phyloP scores from a whole-genome alignment of 2,329 filamentous ascomycete species.

The Parascedosporium putredinis region DNA sequence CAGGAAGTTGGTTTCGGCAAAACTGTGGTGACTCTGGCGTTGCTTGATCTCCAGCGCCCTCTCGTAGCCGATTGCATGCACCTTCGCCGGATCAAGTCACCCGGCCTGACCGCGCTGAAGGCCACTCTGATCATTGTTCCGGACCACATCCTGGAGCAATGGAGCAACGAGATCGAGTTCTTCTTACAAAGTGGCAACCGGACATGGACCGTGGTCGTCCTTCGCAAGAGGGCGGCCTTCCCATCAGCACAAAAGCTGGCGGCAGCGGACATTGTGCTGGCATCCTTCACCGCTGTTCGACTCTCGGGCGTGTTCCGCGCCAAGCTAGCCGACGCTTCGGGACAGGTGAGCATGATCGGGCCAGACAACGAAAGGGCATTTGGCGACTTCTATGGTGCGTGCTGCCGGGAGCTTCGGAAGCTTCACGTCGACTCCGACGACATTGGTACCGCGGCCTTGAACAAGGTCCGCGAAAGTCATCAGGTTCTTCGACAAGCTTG shows the following conservation, averaged over 20 bases:
- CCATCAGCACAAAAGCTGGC: slow-evolving; percentile 13
- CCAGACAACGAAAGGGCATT: slow-evolving; percentile 11
- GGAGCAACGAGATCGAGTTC: slow-evolving; percentile 21
- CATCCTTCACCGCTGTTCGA: slow-evolving; percentile 15
- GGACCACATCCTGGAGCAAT: slow-evolving; percentile 28
- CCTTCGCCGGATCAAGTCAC: no score
- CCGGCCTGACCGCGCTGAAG: no score
- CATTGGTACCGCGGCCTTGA: background rate
- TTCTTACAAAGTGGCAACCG: slow-evolving; percentile 18
- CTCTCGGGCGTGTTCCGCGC: slow-evolving; percentile 6
- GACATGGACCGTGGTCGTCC: slow-evolving; percentile 15
- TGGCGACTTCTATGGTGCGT: slow-evolving; percentile 6
- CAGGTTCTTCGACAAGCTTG: background rate
- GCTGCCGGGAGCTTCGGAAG: background rate
- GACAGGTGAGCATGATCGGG: slow-evolving; percentile 9
- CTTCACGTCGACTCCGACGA: background rate
- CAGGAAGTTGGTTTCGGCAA: slow-evolving; percentile 36
- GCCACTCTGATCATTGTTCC: slow-evolving; percentile 31
- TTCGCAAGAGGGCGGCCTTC: slow-evolving; percentile 13
- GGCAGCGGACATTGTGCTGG: slow-evolving; percentile 27
- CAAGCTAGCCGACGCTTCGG: slow-evolving; percentile 9
- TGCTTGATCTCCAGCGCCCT: slow-evolving; percentile 21
- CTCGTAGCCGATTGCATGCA: slow-evolving; percentile 11
- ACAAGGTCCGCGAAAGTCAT: background rate
- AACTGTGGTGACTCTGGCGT: slow-evolving; percentile 28